These are phyloP conservation scores for Cryptosporidium sp. DNA, from an alignment of 169 alveolate species.

Conservation along the genomic window DNA sequence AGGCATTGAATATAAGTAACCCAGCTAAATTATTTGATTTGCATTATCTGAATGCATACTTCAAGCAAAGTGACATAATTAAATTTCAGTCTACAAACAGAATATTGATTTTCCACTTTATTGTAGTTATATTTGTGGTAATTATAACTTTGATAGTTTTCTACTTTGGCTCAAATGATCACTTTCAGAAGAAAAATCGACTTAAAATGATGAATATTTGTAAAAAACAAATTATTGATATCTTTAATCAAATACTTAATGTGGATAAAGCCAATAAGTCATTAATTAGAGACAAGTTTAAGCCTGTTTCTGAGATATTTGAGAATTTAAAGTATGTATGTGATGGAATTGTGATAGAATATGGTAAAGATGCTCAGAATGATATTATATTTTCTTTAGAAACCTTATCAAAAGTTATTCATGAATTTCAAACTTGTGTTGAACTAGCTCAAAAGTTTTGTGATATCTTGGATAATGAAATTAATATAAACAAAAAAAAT, in stretches of 20 bases:
- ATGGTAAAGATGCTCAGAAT: background rate
- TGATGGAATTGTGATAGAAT: background rate
- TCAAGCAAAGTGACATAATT: conserved; percentile 10
- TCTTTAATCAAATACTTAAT: background rate
- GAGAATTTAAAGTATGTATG: conserved; percentile 1
- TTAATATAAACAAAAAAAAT: background rate
- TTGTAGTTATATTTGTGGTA: background rate
- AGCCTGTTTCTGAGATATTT: conserved; percentile 33
- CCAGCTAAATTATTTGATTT: conserved; percentile 44
- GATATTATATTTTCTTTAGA: background rate
- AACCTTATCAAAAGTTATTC: background rate
- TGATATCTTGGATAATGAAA: conserved; percentile 8
- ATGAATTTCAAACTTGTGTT: conserved; percentile 42
- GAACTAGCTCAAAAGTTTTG: conserved; percentile 5
- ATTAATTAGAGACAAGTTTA: background rate
- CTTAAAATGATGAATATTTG: conserved; percentile 1
- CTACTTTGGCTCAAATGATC: conserved; percentile 47
- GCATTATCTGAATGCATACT: background rate
- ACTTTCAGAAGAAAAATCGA: conserved; percentile 54
- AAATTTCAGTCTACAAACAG: background rate
- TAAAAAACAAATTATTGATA: conserved; percentile 18
- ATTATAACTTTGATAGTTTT: background rate
- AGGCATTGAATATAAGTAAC: conserved; percentile 25
- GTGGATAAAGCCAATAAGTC: conserved; percentile 9
- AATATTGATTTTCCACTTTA: conserved; percentile 29